A percentile compares a stretch with the other conserved stretches of the same genome.
Conservation (phyloP, 352 stramenopile genomes). For the Phytophthora melonis region DNA sequence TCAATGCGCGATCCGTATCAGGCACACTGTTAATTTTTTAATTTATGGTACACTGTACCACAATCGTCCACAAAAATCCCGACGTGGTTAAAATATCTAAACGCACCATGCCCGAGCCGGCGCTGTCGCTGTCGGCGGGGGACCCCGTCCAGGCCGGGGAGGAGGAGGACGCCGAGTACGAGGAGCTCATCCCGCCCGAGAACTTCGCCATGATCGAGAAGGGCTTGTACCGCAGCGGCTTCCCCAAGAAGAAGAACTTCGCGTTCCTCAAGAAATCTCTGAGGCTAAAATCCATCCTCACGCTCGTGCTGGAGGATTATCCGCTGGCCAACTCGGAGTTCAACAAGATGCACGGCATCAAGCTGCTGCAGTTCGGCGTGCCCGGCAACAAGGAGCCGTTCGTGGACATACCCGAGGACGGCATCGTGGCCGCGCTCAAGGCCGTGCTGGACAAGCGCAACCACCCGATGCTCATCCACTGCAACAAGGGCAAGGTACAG, state of each 20-base stretch:
- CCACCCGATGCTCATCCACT: conserved; percentile 90
- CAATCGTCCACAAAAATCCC: too few relatives aligned
- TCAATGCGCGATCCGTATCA: too few relatives aligned
- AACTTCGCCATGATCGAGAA: conserved; percentile 92
- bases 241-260: conserved; percentile 93
- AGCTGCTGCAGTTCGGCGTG: conserved; percentile 86
- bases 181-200: conserved; percentile 87
- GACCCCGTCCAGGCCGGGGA: conserved; percentile 55
- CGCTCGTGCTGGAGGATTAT: conserved; percentile 90
- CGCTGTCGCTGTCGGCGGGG: conserved; percentile 24
- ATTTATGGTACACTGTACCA: too few relatives aligned
- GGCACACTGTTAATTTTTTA: too few relatives aligned
- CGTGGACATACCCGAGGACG: conserved; percentile 86
- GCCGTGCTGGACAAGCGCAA: conserved; percentile 87
- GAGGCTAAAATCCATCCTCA: conserved; percentile 84
- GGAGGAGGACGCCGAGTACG: conserved; percentile 77
- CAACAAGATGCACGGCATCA: conserved; percentile 82
- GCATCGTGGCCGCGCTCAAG: conserved; percentile 77
- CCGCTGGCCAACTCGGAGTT: conserved; percentile 84
- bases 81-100: too few relatives aligned
- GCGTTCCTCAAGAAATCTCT: conserved; percentile 83
- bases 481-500: conserved; percentile 87
- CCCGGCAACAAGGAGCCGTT: conserved; percentile 91
- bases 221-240: conserved; percentile 86
- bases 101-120: conserved; percentile 3